Evolutionary conservation across 2,329 filamentous ascomycete species (phyloP), one percentile per base, ranked within the genome.

Genomic region (Akanthomyces lecanii): DNA sequence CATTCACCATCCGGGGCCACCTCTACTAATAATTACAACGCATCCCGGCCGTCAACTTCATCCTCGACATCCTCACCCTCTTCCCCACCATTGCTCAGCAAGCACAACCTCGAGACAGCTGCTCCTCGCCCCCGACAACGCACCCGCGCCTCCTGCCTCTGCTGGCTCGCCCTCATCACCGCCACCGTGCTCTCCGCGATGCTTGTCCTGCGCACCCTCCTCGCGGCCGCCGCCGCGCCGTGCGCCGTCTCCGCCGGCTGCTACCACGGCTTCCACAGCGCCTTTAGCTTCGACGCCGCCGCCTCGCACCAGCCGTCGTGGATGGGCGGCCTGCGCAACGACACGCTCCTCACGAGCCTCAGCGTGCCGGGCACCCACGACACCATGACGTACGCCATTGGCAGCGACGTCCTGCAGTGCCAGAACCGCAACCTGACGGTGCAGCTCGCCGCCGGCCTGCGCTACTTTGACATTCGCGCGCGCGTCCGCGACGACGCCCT

Each of bases 341-440:
- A 70, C 30, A 71, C 74, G 42, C 72, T 71, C 52, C 70, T 83
- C 40, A 74, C 78, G 38, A 75, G 71, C 57, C 73, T 83, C 48
- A 81, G 79, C 52, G 77, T 83, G 63, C 81, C 81, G 0, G 81
- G 81, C 36, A 82, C 81, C 1, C 81, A 83, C 71, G 81, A 83
- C 69, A 82, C 81, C 28, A 78, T 83, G 77, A 82, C 81, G 21
- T 80, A 78, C 66, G 69, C 71, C 51, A 71, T 80, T 62, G 66
- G 64, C 33, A 67, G 69, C 50, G 71, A 74, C 63, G 62, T 64
- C 10, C 75, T 78, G 57, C 76, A 80, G 68, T 82, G 80, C 68
- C 81, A 84, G 71, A 82, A 81, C 67, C 74, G 74, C 66, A 75
- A 76, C 66, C 73, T 84, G 25, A 67, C 64, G 16, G 73, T 71